Conservation (phyloP, 331 rosid species). For the Spiraea crenata region DNA sequence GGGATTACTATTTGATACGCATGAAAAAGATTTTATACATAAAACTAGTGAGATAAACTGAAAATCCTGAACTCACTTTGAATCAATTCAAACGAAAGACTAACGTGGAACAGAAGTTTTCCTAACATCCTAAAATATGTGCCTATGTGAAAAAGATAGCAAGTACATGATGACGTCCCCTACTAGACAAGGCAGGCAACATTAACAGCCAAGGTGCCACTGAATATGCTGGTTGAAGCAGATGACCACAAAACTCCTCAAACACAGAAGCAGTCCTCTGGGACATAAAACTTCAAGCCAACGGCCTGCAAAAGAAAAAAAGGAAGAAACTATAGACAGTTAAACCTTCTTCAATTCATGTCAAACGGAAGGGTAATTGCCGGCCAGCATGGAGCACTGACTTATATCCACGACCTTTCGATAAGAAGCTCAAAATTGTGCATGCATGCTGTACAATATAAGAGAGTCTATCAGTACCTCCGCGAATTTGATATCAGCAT, state of each 20-base stretch:
- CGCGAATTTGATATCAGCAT: slow-evolving; percentile 83
- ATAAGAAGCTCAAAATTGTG: neutral
- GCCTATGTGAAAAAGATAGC: too few species aligned
- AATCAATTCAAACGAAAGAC: too few species aligned
- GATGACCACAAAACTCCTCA: slow-evolving; percentile 24
- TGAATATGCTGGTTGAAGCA: neutral
- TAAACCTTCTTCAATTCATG: neutral
- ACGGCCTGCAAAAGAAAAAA: slow-evolving; percentile 51
- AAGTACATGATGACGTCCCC: neutral
- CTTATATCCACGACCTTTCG: too few species aligned
- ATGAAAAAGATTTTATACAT: too few species aligned
- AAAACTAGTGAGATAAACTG: too few species aligned
- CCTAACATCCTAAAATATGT: too few species aligned
- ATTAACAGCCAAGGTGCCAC: neutral
- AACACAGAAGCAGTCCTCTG: slow-evolving; percentile 66
- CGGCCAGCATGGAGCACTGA: neutral
- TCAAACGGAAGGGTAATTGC: neutral
- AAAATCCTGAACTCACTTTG: too few species aligned
- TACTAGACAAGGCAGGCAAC: neutral
- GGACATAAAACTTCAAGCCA: slow-evolving; percentile 77
- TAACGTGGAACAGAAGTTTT: too few species aligned
- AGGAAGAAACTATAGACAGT: neutral
- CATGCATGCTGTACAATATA: neutral
- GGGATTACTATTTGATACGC: too few species aligned
- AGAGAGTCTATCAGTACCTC: slow-evolving; percentile 40